Evolutionary conservation across 2,329 filamentous ascomycete genomes (phyloP).

Genomic region (Nemania abortiva): DNA sequence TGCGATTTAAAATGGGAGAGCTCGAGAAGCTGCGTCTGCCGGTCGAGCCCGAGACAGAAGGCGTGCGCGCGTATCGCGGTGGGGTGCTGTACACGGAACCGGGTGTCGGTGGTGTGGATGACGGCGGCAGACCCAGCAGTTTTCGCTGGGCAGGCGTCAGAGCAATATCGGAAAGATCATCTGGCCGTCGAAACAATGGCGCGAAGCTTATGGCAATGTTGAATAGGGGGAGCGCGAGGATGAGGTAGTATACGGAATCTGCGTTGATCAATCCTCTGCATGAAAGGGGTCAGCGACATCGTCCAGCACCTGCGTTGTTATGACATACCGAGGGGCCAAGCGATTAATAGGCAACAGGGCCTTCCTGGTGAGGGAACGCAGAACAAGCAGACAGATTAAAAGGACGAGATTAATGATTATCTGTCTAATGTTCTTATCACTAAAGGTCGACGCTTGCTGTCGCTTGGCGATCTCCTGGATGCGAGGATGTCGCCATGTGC

Average conservation of each 20-base stretch:
- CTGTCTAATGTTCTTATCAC: conserved; percentile 77
- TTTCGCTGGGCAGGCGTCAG: conserved; percentile 89
- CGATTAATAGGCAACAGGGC: conserved; percentile 43
- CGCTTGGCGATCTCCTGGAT: conserved; percentile 87
- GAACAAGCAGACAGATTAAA: conserved; percentile 47
- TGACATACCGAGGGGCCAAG: conserved; percentile 45
- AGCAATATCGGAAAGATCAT: conserved; percentile 88
- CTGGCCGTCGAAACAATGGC: conserved; percentile 77
- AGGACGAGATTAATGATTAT: conserved; percentile 74
- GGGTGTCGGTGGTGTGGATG: conserved; percentile 71
- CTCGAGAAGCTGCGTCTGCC: conserved; percentile 67
- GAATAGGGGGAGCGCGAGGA: conserved; percentile 70
- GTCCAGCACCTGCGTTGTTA: not conserved
- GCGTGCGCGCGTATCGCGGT: conserved; percentile 84
- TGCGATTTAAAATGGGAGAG: conserved; percentile 70
- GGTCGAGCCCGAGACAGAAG: conserved; percentile 72
- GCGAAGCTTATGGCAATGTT: conserved; percentile 79
- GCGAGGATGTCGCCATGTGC: conserved; percentile 91
- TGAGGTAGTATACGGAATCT: conserved; percentile 59
- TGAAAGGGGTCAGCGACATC: conserved; percentile 14
- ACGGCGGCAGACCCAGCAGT: conserved; percentile 83
- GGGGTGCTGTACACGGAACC: conserved; percentile 84
- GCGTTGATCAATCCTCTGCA: conserved; percentile 53
- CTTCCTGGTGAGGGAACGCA: conserved; percentile 39
- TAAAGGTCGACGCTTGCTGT: conserved; percentile 82